Evolutionary conservation across 805 yeast species (phyloP).

Genomic region (Saccharomycopsis sp.): DNA sequence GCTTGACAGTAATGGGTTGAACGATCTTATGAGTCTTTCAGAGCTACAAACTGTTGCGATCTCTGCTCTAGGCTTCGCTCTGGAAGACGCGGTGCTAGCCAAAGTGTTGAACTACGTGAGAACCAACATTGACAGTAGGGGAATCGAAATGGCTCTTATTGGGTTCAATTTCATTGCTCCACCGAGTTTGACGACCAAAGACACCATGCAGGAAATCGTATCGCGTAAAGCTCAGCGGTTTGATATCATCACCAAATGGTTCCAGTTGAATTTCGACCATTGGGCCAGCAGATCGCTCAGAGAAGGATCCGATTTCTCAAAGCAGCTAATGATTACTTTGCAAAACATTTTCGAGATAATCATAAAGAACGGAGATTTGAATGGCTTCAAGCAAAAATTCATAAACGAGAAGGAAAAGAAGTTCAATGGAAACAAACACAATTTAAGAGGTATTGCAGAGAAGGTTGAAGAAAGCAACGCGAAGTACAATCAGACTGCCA

Average conservation of each 20-base stretch:
- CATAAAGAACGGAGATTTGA: constrained; percentile 25
- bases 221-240: constrained; percentile 21
- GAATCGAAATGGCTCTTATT: constrained; percentile 51
- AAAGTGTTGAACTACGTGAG: constrained; percentile 52
- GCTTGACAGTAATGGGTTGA: background rate
- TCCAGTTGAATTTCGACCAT: constrained; percentile 40
- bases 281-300: constrained; percentile 46
- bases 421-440: background rate
- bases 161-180: constrained; percentile 41
- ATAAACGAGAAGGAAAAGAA: background rate
- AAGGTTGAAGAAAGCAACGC: background rate
- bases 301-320: constrained; percentile 39
- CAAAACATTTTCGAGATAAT: constrained; percentile 37
- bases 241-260: constrained; percentile 50
- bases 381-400: background rate
- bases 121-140: constrained; percentile 47
- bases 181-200: constrained; percentile 22
- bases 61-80: constrained; percentile 45
- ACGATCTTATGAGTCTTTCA: constrained; percentile 23
- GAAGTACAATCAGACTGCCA: background rate
- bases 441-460: background rate
- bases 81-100: constrained; percentile 35
- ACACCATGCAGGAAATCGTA: constrained; percentile 12
- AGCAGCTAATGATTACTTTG: constrained; percentile 39
- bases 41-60: constrained; percentile 53